Conservation (phyloP, 2,329 filamentous ascomycete genomes). For the Penicillium fuscoglaucum region DNA sequence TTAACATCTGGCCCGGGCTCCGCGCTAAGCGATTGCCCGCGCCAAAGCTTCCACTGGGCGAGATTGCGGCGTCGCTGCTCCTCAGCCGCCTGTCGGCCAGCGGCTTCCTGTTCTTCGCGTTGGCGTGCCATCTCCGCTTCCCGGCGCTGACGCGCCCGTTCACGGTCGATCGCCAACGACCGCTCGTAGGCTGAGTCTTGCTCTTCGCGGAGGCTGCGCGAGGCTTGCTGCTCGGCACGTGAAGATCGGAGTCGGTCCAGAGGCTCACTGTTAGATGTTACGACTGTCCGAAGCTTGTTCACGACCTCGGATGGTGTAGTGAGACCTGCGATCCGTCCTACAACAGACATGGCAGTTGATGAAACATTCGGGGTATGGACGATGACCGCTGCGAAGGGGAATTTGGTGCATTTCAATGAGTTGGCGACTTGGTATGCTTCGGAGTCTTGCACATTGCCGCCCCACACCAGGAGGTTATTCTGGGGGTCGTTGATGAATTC, state of each 20-base stretch:
- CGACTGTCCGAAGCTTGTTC: conserved; percentile 70
- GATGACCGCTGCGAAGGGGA: conserved; percentile 83
- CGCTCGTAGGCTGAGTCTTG: conserved; percentile 94
- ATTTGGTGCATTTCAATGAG: conserved; percentile 85
- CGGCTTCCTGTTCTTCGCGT: conserved; percentile 65
- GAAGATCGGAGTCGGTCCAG: conserved; percentile 73
- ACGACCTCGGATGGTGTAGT: conserved; percentile 70
- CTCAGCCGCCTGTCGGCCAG: conserved; percentile 62
- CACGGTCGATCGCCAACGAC: conserved; percentile 81
- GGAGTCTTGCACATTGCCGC: conserved; percentile 85
- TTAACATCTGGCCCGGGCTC: conserved; percentile 68
- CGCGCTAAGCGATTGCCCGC: conserved; percentile 63
- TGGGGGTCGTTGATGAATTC: conserved; percentile 70
- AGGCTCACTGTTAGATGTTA: conserved; percentile 73
- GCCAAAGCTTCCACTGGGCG: conserved; percentile 78
- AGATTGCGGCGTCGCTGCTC: conserved; percentile 57
- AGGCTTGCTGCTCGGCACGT: conserved; percentile 75
- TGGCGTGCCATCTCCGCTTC: conserved; percentile 70
- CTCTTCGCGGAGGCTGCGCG: conserved; percentile 77
- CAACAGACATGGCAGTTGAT: conserved; percentile 84
- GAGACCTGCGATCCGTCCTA: conserved; percentile 74
- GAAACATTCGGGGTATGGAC: conserved; percentile 84
- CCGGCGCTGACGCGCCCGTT: conserved; percentile 72
- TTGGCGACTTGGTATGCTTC: conserved; percentile 93
- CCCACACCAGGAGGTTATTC: conserved; percentile 87